Base-by-base conservation (phyloP, 2,329 filamentous ascomycete genomes). In the Trichoderma pleuroti region DNA sequence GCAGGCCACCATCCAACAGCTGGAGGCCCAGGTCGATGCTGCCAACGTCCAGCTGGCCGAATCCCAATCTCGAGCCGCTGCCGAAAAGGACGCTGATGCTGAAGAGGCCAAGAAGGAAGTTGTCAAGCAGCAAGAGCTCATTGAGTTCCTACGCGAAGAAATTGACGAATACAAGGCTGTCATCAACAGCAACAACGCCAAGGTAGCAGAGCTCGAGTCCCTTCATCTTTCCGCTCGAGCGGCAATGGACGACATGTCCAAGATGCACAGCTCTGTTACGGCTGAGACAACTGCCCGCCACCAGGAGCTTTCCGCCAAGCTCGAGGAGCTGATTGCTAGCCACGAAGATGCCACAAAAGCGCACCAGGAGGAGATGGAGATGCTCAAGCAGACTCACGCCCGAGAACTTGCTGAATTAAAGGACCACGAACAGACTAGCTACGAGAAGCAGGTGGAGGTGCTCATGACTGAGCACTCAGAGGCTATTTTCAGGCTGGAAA, bases 141-240 rank as follows among this genome's bases (percentile, higher is more conserved):
- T 92, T 39, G 82, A 84, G 42, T 84, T 84, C 57, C 81, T 98
- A 54, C 91, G 92, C 73, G 86, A 82, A 71, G 91, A 97, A 78
- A 91, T 98, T 67, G 90, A 94, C 65, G 90, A 93, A 77, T 94
- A 97, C 82, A 94, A 92, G 81, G 83, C 86, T 4, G 88, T 92
- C 46, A 91, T 97, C 75, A 86, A 87, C 73, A 86, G 84, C 74
- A 93, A 94, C 75, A 84, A 89, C 14, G 78, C 86, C 49, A 92
- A 90, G 75, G 90, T 97, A 34, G 85, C 89, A 4, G 88, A 92
- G 74, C 85, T 97, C 16, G 93, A 97, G 80, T 82, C 90, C 73
- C 88, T 91, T 5, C 91, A 97, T 77, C 80, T 86, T 36, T 85
- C 86, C 30, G 87, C 92, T 64, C 88, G 89, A 76, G 81, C 86